phyloP scores from a whole-genome alignment of 2,329 filamentous ascomycete species.

The Diaporthe capsici region DNA sequence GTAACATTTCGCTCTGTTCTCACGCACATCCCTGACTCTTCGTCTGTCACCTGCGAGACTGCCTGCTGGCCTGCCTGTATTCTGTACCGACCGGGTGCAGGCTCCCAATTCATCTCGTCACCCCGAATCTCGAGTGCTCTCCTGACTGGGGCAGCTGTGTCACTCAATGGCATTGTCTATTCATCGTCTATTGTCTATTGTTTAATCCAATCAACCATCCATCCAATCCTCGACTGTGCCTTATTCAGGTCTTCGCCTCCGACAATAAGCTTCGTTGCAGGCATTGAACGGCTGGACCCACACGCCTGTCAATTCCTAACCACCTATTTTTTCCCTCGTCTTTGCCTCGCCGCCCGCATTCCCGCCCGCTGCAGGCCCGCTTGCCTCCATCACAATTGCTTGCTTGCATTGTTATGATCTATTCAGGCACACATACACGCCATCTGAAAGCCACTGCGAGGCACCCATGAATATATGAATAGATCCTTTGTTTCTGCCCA shows the following conservation, averaged over 20 bases:
- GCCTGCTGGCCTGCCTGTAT: not conserved
- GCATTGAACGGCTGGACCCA: constrained; percentile 29
- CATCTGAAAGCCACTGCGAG: constrained; percentile 6
- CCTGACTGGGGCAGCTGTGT: not conserved
- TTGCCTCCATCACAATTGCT: constrained; percentile 1
- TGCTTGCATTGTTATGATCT: constrained; percentile 20
- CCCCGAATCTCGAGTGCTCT: not conserved
- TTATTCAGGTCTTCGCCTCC: constrained; percentile 18
- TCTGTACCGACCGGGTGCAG: not conserved
- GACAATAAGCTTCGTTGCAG: constrained; percentile 27
- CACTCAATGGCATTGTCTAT: constrained; percentile 13
- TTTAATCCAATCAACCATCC: constrained; percentile 7
- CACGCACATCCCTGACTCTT: not conserved
- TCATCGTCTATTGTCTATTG: constrained; percentile 20
- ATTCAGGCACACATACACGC: constrained; percentile 3
- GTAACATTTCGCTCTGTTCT: not conserved
- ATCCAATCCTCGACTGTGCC: not conserved
- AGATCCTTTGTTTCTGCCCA: constrained; percentile 30
- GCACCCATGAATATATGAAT: constrained; percentile 5
- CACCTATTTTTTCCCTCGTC: constrained; percentile 25
- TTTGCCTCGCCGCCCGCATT: constrained; percentile 18
- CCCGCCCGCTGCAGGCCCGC: not conserved
- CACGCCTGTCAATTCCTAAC: constrained; percentile 33
- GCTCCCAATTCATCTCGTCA: not conserved
- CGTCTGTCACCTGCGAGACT: not conserved